A percentile compares a stretch with the other conserved stretches of the same genome.
Conservation (phyloP, 1,139 yeast genomes). For the Pichia sp. region DNA sequence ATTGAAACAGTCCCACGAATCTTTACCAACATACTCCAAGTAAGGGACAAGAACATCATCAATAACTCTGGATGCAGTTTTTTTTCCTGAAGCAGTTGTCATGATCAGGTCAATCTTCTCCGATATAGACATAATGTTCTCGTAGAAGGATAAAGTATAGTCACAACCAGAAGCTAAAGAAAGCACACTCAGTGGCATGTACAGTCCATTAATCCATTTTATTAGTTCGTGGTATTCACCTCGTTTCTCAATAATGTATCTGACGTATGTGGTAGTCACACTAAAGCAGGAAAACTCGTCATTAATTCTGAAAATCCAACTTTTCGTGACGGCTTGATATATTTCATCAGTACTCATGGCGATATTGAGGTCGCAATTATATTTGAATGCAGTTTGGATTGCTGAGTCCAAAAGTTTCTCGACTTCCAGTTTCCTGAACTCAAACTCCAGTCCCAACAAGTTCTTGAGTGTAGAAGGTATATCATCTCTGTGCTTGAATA, state of each 20-base stretch:
- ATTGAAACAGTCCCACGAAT: conserved; percentile 17
- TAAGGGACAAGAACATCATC: conserved; percentile 17
- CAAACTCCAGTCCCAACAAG: too few species aligned
- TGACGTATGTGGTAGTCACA: conserved; percentile 3
- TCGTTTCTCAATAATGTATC: background rate
- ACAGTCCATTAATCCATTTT: conserved; percentile 20
- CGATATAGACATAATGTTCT: conserved; percentile 8
- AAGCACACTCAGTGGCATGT: conserved; percentile 18
- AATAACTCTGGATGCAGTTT: conserved; percentile 9
- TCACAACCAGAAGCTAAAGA: conserved; percentile 3
- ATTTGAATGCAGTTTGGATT: conserved; percentile 1
- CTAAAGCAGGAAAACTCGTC: conserved; percentile 12
- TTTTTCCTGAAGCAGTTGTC: conserved; percentile 5
- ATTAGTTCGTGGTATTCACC: conserved; percentile 12
- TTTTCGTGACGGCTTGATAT: conserved; percentile 16
- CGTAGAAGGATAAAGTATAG: conserved; percentile 20
- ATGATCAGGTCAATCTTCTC: conserved; percentile 19
- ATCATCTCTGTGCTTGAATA: too few species aligned
- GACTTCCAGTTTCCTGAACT: too few species aligned
- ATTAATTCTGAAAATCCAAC: conserved; percentile 18
- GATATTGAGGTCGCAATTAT: background rate
- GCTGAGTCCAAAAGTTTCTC: background rate
- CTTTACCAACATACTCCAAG: conserved; percentile 9
- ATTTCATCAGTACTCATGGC: conserved; percentile 1
- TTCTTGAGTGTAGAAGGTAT: too few species aligned